Evolutionary conservation across 345 rosid species (phyloP).

Genomic region (Ceriops decandra): DNA sequence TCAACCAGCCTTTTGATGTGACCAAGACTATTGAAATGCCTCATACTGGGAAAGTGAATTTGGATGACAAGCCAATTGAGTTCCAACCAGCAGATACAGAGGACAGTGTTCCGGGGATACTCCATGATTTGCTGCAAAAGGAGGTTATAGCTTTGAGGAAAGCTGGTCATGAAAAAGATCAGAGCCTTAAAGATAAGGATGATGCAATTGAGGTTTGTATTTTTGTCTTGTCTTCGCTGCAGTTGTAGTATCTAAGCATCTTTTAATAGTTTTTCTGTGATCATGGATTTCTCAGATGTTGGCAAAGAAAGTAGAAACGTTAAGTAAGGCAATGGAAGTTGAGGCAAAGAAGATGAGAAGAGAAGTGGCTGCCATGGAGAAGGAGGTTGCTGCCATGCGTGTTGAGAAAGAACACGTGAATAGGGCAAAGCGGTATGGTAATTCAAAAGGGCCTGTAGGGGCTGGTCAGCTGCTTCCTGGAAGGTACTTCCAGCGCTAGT

Average conservation of each 20-base stretch:
- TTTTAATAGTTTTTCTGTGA: conserved; percentile 20
- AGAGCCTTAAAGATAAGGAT: conserved; percentile 90
- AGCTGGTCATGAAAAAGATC: conserved; percentile 91
- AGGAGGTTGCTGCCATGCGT: conserved; percentile 98
- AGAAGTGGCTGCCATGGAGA: conserved; percentile 97
- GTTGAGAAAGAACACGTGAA: conserved; percentile 84
- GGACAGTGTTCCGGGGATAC: conserved; percentile 68
- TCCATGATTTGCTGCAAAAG: conserved; percentile 86
- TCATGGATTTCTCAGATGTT: conserved; percentile 59
- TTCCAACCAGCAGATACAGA: conserved; percentile 48
- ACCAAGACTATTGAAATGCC: conserved; percentile 49
- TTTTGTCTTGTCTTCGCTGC: conserved; percentile 9
- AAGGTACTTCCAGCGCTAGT: conserved; percentile 45
- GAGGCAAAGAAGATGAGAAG: conserved; percentile 99
- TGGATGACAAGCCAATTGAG: conserved; percentile 55
- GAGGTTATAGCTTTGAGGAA: conserved; percentile 79
- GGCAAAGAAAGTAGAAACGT: conserved; percentile 92
- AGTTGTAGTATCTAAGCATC: conserved; percentile 1
- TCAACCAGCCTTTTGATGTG: conserved; percentile 66
- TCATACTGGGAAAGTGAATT: conserved; percentile 41
- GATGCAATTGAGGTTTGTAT: conserved; percentile 85
- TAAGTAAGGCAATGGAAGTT: conserved; percentile 98
- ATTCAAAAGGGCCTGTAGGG: conserved; percentile 56
- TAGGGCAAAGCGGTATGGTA: conserved; percentile 61
- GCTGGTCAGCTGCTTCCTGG: conserved; percentile 74